Conservation (phyloP, 2,329 filamentous ascomycete species). For the Chalara sp. region DNA sequence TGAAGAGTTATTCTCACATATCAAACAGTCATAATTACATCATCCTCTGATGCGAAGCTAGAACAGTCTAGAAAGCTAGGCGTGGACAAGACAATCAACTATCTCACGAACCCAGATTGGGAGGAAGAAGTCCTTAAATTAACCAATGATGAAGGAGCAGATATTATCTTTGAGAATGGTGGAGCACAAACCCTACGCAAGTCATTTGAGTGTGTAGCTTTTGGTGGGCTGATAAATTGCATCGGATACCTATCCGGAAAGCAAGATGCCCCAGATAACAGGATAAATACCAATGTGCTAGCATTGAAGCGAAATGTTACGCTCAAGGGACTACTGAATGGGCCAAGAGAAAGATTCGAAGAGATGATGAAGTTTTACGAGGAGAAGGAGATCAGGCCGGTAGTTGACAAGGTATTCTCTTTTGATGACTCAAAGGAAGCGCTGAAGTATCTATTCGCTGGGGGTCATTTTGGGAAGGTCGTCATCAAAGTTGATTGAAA, state of each 20-base stretch:
- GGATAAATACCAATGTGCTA: constrained; percentile 53
- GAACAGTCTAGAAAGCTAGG: constrained; percentile 39
- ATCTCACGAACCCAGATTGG: constrained; percentile 45
- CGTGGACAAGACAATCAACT: constrained; percentile 48
- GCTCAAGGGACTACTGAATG: constrained; percentile 25
- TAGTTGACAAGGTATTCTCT: constrained; percentile 40
- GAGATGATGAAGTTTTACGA: constrained; percentile 46
- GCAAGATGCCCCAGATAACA: constrained; percentile 45
- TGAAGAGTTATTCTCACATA: background rate
- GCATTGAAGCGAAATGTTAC: constrained; percentile 28
- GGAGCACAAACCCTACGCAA: constrained; percentile 44
- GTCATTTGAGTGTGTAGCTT: constrained; percentile 45
- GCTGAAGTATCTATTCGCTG: constrained; percentile 8
- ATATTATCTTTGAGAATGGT: constrained; percentile 49
- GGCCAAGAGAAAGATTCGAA: constrained; percentile 22
- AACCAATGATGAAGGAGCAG: constrained; percentile 40
- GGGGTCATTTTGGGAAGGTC: background rate
- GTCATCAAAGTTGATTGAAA: background rate
- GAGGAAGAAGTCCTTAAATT: constrained; percentile 39
- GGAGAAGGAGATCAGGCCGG: constrained; percentile 36
- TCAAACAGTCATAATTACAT: constrained; percentile 44
- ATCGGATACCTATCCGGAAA: constrained; percentile 46
- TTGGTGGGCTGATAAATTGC: constrained; percentile 47
- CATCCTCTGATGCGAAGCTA: constrained; percentile 46
- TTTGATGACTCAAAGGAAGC: constrained; percentile 41